Conservation (phyloP, 805 yeast species). For the Candida awuae region DNA sequence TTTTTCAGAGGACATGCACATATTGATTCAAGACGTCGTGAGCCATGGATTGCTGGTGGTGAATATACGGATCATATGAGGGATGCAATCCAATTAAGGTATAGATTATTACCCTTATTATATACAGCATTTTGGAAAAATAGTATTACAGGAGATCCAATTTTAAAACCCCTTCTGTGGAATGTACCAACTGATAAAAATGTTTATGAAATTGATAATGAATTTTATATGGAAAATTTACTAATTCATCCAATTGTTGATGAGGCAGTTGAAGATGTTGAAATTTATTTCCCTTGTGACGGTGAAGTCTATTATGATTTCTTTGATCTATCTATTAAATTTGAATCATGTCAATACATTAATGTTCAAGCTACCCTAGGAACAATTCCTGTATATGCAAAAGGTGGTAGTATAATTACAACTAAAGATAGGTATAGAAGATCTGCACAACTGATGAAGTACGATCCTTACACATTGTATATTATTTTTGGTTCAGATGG, state of each 20-base stretch:
- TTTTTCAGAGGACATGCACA: conserved; percentile 97
- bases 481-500: conserved; percentile 47
- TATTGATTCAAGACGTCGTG: conserved; percentile 85
- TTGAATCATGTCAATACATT: conserved; percentile 25
- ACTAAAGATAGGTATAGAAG: conserved; percentile 72
- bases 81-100: conserved; percentile 66
- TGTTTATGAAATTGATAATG: conserved; percentile 63
- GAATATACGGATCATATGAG: conserved; percentile 60
- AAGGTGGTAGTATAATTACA: conserved; percentile 72
- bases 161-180: conserved; percentile 62
- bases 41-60: conserved; percentile 82
- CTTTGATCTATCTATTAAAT: conserved; percentile 23
- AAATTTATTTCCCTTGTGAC: conserved; percentile 45
- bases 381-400: conserved; percentile 61
- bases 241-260: conserved; percentile 74
- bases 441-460: conserved; percentile 62
- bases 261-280: conserved; percentile 35
- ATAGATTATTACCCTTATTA: conserved; percentile 64
- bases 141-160: conserved; percentile 55
- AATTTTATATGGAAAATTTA: conserved; percentile 68
- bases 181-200: conserved; percentile 40
- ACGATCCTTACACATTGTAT: conserved; percentile 74
- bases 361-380: conserved; percentile 44
- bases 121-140: conserved; percentile 74
- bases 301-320: conserved; percentile 50